Evolutionary conservation across 164 flowering plant species (phyloP), one percentile per base, ranked within the genome.

Genomic region (Vitis rupestris): DNA sequence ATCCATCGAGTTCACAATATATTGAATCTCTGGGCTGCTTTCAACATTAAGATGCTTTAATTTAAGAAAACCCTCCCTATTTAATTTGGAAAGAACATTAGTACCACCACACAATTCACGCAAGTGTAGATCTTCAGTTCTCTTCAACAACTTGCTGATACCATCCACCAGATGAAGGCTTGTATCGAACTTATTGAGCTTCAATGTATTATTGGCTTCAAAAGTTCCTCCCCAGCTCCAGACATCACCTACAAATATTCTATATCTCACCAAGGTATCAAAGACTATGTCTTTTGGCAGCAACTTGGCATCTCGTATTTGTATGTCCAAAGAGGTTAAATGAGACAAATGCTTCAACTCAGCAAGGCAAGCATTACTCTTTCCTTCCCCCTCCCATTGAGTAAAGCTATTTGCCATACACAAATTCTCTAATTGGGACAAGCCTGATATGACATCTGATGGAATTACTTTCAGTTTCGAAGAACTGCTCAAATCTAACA

Each of bases 351-450:
- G 0, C 29, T 7, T 59, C 51, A 72, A 27, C 62, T 76, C 79
- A 27, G n/a, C 37, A 47, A 72, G 27, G 54, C 67, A 58, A n/a
- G 75, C 75, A 72, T 64, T 74, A 1, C 58, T 23, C 51, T 19
- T 67, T 23, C 15, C 37, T 12, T 54, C 49, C 1, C 1, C 2
- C 7, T 44, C 72, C 79, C 79, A 79, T 10, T n/a, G 17, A 0
- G 0, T 2, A 37, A 71, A 71, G 47, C 64, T 57, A 31, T 67
- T 14, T 0, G 10, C 19, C 76, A 80, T 62, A 50, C 64, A 65
- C 50, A 80, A 53, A 8, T 69, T 76, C 49, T 77, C 81, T 52
- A 80, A 64, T 1, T n/a, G 13, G 13, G 61, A 9, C 59, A 77
- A 64, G 50, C 70, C 10, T 8, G 70, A 37, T n/a, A 80, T 5